Conservation (phyloP, 192 early-diverging fungal species). For the Coemansia sp. region DNA sequence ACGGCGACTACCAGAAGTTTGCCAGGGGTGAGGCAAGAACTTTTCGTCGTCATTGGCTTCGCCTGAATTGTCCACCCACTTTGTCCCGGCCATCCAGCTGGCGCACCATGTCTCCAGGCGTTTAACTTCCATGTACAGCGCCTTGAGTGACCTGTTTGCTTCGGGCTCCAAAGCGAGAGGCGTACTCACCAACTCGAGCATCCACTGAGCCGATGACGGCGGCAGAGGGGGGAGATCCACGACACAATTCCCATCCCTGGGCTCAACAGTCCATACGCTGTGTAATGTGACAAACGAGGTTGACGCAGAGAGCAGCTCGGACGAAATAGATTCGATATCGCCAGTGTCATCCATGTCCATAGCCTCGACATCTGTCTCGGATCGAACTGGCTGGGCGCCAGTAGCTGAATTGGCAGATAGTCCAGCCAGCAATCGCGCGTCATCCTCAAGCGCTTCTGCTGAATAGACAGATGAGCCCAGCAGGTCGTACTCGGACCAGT, state of each 20-base stretch:
- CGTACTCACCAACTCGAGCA: conserved; percentile 43
- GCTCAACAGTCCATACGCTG: conserved; percentile 30
- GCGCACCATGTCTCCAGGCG: conserved; percentile 43
- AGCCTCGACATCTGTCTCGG: not conserved
- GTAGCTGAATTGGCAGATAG: not conserved
- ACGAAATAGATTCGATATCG: conserved; percentile 1
- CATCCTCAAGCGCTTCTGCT: not conserved
- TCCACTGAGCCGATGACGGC: conserved; percentile 42
- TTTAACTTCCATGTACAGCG: conserved; percentile 30
- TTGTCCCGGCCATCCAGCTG: conserved; percentile 22
- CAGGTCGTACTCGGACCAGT: conserved; percentile 49
- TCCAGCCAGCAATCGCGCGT: not conserved
- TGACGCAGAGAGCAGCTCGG: not conserved
- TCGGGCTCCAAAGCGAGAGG: conserved; percentile 31
- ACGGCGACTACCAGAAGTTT: not conserved
- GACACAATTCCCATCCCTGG: not conserved
- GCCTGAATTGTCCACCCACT: conserved; percentile 11
- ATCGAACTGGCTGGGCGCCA: not conserved
- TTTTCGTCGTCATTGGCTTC: not conserved
- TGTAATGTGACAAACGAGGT: conserved; percentile 32
- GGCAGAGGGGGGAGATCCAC: conserved; percentile 21
- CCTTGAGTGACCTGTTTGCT: conserved; percentile 13
- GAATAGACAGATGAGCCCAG: conserved; percentile 24
- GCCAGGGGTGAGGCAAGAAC: conserved; percentile 15
- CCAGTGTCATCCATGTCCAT: not conserved